Percentiles rank a stretch among this genome's conserved stretches.
Evolutionary conservation across 2,329 filamentous ascomycete species (phyloP).

Genomic region (Penicillium vulpinum): DNA sequence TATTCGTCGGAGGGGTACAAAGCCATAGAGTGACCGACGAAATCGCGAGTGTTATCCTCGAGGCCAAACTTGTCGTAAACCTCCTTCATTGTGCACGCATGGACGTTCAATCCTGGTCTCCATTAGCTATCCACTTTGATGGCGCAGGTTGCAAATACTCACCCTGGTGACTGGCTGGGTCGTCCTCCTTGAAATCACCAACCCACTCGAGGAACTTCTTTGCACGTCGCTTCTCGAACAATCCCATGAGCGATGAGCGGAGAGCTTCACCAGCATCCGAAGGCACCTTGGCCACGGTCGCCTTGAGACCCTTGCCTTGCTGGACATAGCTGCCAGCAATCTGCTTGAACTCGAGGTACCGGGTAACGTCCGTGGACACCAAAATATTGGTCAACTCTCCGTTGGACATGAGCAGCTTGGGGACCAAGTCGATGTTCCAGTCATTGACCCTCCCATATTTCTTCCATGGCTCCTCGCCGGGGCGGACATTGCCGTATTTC

Average conservation of each 20-base stretch:
- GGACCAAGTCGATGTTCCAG: constrained; percentile 99
- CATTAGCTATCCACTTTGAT: constrained; percentile 20
- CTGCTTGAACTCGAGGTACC: constrained; percentile 90
- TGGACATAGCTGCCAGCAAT: constrained; percentile 96
- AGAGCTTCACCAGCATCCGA: constrained; percentile 89
- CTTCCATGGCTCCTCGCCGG: constrained; percentile 91
- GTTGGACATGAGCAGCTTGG: constrained; percentile 98
- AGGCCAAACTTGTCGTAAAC: constrained; percentile 98
- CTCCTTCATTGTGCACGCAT: constrained; percentile 87
- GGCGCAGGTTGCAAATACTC: constrained; percentile 18
- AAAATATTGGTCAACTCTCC: constrained; percentile 98
- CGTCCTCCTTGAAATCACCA: constrained; percentile 77
- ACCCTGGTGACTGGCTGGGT: constrained; percentile 90
- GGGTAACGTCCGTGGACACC: constrained; percentile 88
- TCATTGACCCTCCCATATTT: constrained; percentile 95
- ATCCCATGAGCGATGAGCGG: constrained; percentile 89
- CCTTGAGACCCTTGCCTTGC: constrained; percentile 77
- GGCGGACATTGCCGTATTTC: constrained; percentile 81
- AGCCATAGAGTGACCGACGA: constrained; percentile 97
- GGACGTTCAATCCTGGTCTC: constrained; percentile 71
- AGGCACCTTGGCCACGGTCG: constrained; percentile 94
- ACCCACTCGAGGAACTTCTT: constrained; percentile 97
- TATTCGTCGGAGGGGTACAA: constrained; percentile 90
- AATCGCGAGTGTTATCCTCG: constrained; percentile 85
- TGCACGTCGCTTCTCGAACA: constrained; percentile 96